Conservation (phyloP, 192 early-diverging fungal genomes). For the Backusella macrospora region DNA sequence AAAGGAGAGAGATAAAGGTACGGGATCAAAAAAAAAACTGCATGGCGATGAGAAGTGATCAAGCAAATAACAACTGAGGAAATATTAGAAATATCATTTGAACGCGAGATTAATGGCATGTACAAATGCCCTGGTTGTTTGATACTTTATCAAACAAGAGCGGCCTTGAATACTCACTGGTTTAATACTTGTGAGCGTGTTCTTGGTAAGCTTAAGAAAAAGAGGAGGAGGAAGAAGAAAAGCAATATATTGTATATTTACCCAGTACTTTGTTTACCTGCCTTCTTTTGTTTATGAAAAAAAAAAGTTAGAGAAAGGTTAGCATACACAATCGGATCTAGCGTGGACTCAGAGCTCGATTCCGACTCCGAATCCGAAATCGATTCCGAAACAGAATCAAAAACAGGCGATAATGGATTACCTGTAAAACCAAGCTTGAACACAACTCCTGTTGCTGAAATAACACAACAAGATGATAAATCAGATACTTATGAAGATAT, state of each 20-base stretch:
- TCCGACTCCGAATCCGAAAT: neutral
- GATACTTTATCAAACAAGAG: neutral
- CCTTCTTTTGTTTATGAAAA: neutral
- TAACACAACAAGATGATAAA: neutral
- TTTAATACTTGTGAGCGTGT: conserved; percentile 6
- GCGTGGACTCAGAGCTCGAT: conserved; percentile 6
- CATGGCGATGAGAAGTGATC: neutral
- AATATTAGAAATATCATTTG: neutral
- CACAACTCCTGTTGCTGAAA: neutral
- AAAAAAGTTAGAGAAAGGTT: conserved; percentile 1
- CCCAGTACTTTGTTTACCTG: neutral
- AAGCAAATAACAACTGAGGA: no score
- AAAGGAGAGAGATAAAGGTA: neutral
- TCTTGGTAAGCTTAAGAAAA: neutral
- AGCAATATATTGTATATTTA: neutral
- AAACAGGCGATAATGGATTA: neutral
- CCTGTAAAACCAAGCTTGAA: neutral
- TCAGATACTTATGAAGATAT: neutral
- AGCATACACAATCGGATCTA: conserved; percentile 11
- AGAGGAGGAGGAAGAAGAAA: neutral
- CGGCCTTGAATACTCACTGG: neutral
- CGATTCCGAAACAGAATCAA: conserved; percentile 6
- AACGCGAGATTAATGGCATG: conserved; percentile 3
- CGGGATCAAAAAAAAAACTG: neutral
- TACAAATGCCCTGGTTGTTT: conserved; percentile 2